Evolutionary conservation across 129 eudicot species (phyloP), one percentile per base, ranked within the genome.

Genomic region (Sambucus nigra): DNA sequence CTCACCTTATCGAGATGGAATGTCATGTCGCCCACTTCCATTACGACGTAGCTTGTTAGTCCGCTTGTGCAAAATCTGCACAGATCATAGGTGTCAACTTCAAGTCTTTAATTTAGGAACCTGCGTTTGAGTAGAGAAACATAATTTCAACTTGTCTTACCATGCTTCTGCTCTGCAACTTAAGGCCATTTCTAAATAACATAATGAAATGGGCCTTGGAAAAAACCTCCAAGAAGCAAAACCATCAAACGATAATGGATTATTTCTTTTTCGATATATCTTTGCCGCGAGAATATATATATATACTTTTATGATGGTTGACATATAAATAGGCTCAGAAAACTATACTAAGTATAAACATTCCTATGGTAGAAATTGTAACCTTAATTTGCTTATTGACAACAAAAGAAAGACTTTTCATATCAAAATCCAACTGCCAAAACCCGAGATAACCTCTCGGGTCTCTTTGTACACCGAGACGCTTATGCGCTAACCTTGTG

Each of bases 61-160:
- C 99, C 99, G 15, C 83, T 92, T 69, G 94, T 82, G 55, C 99
- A 92, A 48, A 92, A 92, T 96, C 95, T 86, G 72, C 41, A 73
- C 14, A 50, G 47, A 16, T 26, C 4, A 28, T 3, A 3, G 45
- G 55, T 13, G 47, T 62, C 48, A 42, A 6, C 38, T 11, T 5
- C 38, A 31, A 5, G 8, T 31, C 38, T n/a, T n/a, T n/a, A n/a
- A n/a, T n/a, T n/a, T 5, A 42, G 48, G 48, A 42, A n/a, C 5
- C 19, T 42, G 48, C 48, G 48, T 42, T 14, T 42, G 19, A 42
- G 5, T 14, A 42, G 13, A 12, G 1, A 35, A 15, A 35, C 5
- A 26, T 47, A 21, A 10, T 18, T 51, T 39, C 16, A 24, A 28
- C 17, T n/a, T 14, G n/a, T n/a, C 47, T 70, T 51, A 85, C 91